Percentiles rank a stretch among this genome's conserved stretches.
These are phyloP conservation scores for Calendula officinalis DNA, from an alignment of 129 eudicot genomes.

Conservation along the genomic window DNA sequence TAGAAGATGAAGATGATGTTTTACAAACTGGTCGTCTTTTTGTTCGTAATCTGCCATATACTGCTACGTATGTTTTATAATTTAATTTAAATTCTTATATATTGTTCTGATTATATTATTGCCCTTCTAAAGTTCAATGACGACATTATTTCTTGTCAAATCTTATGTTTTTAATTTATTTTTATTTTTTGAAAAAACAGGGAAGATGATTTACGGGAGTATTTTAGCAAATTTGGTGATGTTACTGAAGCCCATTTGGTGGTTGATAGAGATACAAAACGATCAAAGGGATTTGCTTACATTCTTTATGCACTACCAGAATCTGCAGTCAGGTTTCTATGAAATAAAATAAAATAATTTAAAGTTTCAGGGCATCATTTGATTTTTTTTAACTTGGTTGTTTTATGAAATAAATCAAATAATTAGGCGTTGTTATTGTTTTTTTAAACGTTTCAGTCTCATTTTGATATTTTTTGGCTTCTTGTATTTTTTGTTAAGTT, in stretches of 20 bases:
- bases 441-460: not conserved
- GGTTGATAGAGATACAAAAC: conserved; percentile 80
- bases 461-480: not conserved
- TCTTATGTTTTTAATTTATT: not conserved
- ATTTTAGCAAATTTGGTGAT: conserved; percentile 62
- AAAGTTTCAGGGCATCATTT: conserved; percentile 9
- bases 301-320: conserved; percentile 73
- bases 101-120: conserved; percentile 8
- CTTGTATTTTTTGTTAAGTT: not conserved
- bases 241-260: conserved; percentile 81
- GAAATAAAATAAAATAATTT: not conserved
- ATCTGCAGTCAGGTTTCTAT: conserved; percentile 77
- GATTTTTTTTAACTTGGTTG: not conserved
- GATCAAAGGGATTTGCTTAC: conserved; percentile 85
- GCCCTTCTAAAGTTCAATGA: conserved; percentile 4
- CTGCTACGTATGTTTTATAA: conserved; percentile 60
- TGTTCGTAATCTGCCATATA: conserved; percentile 87
- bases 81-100: not conserved
- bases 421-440: not conserved
- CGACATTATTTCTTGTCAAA: not conserved
- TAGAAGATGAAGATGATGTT: conserved; percentile 46
- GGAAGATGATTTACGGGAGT: conserved; percentile 84
- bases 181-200: conserved; percentile 38
- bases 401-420: not conserved
- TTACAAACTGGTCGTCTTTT: conserved; percentile 81